Conservation (phyloP, 2,329 filamentous ascomycete genomes). For the Diaporthe longicolla region DNA sequence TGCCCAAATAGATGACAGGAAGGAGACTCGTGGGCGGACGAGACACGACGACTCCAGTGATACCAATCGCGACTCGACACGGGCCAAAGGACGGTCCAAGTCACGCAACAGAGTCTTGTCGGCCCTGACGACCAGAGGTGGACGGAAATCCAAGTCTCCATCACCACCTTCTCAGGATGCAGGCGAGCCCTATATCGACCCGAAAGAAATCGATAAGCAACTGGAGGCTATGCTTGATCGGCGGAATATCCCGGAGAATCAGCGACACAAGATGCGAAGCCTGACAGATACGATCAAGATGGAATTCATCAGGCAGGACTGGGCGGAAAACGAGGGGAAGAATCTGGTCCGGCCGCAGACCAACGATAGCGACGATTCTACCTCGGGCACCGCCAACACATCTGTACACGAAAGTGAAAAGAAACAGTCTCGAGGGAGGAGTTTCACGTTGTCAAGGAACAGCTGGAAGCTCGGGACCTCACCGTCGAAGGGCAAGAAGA, state of each 20-base stretch:
- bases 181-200: slow-evolving; percentile 67
- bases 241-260: slow-evolving; percentile 92
- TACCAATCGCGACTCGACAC: slow-evolving; percentile 42
- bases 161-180: slow-evolving; percentile 49
- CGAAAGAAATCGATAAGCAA: slow-evolving; percentile 69
- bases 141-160: slow-evolving; percentile 56
- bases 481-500: slow-evolving; percentile 81
- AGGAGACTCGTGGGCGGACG: slow-evolving; percentile 43
- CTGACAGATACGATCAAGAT: slow-evolving; percentile 92
- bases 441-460: slow-evolving; percentile 81
- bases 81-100: slow-evolving; percentile 56
- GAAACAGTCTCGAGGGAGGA: slow-evolving; percentile 77
- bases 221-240: slow-evolving; percentile 81
- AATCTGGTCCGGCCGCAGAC: slow-evolving; percentile 60
- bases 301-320: slow-evolving; percentile 93
- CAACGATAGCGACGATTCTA: slow-evolving; percentile 57
- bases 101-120: slow-evolving; percentile 58
- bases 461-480: slow-evolving; percentile 74
- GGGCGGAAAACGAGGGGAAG: slow-evolving; percentile 74
- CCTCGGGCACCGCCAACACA: slow-evolving; percentile 47
- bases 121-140: slow-evolving; percentile 52
- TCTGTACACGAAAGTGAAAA: slow-evolving; percentile 59
- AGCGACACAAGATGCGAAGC: slow-evolving; percentile 94
- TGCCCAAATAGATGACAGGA: slow-evolving; percentile 40
- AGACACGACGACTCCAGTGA: slow-evolving; percentile 36